These are phyloP conservation scores for Noccaea caerulescens DNA, from an alignment of 345 rosid genomes.

Conservation along the genomic window DNA sequence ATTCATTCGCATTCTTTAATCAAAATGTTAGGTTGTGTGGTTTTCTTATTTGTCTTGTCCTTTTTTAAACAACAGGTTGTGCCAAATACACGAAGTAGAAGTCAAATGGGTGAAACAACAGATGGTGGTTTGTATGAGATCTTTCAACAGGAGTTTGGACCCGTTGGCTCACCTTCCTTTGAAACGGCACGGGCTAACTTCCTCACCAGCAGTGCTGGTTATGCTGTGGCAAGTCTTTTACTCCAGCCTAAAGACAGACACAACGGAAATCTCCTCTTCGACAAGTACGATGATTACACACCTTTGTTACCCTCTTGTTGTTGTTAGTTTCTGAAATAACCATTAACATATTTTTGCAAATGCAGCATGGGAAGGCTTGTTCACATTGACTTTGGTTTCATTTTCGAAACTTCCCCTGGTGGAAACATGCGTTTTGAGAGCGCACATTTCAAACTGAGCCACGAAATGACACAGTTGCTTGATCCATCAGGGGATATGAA, in stretches of 20 bases:
- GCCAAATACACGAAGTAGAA: constrained; percentile 84
- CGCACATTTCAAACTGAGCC: constrained; percentile 92
- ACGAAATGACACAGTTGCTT: constrained; percentile 89
- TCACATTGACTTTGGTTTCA: constrained; percentile 92
- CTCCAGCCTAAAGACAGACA: constrained; percentile 96
- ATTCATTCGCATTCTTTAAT: neutral
- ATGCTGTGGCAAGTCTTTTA: constrained; percentile 89
- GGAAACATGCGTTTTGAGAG: constrained; percentile 89
- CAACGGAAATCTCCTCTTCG: constrained; percentile 94
- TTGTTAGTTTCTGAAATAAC: neutral
- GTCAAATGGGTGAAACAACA: constrained; percentile 94
- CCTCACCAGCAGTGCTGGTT: constrained; percentile 89
- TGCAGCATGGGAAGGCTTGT: constrained; percentile 87
- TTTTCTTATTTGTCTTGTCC: neutral
- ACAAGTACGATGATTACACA: constrained; percentile 43
- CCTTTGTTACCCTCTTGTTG: neutral
- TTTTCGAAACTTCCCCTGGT: constrained; percentile 85
- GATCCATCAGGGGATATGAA: constrained; percentile 88
- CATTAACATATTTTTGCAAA: constrained; percentile 2
- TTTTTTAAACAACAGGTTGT: constrained; percentile 59
- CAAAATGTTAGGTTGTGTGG: neutral
- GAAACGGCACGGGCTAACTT: constrained; percentile 85
- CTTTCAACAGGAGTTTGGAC: constrained; percentile 89
- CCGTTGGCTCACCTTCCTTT: constrained; percentile 79
- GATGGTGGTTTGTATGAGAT: constrained; percentile 95